Evolutionary conservation across 2,329 filamentous ascomycete species (phyloP), one percentile per base, ranked within the genome.

Genomic region (Aspergillus transmontanensis): DNA sequence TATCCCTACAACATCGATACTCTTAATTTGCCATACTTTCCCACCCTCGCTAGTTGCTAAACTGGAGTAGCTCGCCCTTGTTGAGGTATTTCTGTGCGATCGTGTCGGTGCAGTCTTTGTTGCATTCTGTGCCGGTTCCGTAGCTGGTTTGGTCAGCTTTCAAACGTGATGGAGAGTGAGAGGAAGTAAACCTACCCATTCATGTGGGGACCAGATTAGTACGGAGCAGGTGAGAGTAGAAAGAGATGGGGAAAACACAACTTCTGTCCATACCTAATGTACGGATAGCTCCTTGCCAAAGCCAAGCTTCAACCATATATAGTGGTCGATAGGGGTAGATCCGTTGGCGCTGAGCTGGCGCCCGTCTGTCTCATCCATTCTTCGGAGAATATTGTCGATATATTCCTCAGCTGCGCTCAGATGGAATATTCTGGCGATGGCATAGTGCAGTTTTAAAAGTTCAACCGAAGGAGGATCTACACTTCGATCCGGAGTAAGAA

Each of bases 121-220:
- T 65, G 51, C 79, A 82, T 65, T 81, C 77, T 2, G 78, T 81
- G n/a, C 78, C 78, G 1, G 78, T 81, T 48, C 78, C 78, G 28
- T 72, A 72, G 39, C 71, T 72, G n/a, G 26, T 3, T 21, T 30
- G 5, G 30, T 51, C 21, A 51, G 48, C 2, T 4, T 28, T 28
- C 5, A 28, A 28, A 6, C 6, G 6, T 28, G 26, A 28, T 28
- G 26, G 26, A 1, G 7, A 28, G 26, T 28, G 6, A 28, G 26
- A 11, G 28, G 19, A 26, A 28, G 23, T 3, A 60, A 16, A 55
- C 69, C 61, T 34, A 71, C 71, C 71, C 69, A 11, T 69, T 78
- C 78, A 80, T 81, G 56, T 71, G 72, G 19, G 76, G 76, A 0
- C 79, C 78, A 4, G 75, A 75, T 43, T 28, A 28, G 26, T 28